Base-by-base conservation (phyloP, 1,139 yeast species). In the Groenewaldozyma sp. region DNA sequence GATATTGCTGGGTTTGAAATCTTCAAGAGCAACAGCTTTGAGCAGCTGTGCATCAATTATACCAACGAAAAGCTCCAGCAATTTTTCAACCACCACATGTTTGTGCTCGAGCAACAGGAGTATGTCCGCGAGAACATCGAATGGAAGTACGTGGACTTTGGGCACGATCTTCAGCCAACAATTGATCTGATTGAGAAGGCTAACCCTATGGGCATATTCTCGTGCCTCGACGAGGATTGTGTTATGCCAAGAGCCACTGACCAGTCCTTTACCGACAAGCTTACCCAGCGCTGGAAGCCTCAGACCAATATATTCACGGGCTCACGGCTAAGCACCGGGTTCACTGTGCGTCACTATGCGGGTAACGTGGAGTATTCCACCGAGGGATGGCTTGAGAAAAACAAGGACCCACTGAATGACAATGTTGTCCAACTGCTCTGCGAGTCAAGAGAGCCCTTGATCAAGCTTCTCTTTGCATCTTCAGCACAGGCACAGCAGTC, bases 1-100 rank as follows among this genome's bases (percentile, higher is more conserved):
- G 99, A 91, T 67, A 93, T 91, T 53, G 97, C 97, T 0, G 99
- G 98, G 5, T 93, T 91, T 63, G 99, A 93, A 63, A 91, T 91
- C 44, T 93, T 93, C 58, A 79, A 84, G 43, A 73, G 74, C 45
- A 93, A 93, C 57, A 84, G 95, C 1, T 91, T 93, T 59, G 99
- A 93, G 59, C 99, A 93, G 62, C 71, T 93, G 34, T 91, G 98
- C 63, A 93, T 93, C 57, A 93, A 93, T 56, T 91, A 84, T 59
- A 91, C 98, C 37, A 93, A 93, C 60, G 99, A 93, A 62, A 87
- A 84, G 56, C 68, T 93, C 35, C 98, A 93, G 61, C 98, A 93
- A 59, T 91, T 87, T 56, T 93, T 93, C 71, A 93, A 93, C 57
- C 98, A 93, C 59, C 97, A 91, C 60, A 88, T 94, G 75, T 93